Evolutionary conservation across 306 rosid species (phyloP).

Genomic region (Morella rubra): DNA sequence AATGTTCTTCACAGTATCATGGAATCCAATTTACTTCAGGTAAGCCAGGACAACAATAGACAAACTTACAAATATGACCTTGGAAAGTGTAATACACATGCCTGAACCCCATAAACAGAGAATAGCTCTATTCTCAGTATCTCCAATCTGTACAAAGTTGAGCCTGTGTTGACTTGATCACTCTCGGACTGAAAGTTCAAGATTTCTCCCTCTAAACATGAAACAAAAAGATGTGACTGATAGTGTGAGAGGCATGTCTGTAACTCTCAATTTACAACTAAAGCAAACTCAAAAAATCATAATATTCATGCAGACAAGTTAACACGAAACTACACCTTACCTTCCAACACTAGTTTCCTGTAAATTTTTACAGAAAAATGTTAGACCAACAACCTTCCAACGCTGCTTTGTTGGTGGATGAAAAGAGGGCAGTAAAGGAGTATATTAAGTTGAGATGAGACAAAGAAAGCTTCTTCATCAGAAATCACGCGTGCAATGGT

Average conservation of each 20-base stretch:
- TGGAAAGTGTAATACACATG: conserved; percentile 42
- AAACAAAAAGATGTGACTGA: conserved; percentile 17
- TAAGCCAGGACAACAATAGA: not conserved
- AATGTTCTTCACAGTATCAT: not conserved
- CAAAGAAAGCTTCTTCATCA: no score
- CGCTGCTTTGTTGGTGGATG: no score
- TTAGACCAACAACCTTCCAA: no score
- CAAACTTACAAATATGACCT: conserved; percentile 11
- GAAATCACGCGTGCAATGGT: no score
- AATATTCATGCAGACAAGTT: not conserved
- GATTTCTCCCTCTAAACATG: conserved; percentile 47
- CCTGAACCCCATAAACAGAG: conserved; percentile 90
- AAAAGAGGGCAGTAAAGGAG: no score
- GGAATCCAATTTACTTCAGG: not conserved
- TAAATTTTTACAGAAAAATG: no score
- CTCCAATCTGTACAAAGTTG: conserved; percentile 73
- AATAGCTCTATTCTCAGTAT: conserved; percentile 70
- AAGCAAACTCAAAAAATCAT: not conserved
- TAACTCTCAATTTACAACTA: not conserved
- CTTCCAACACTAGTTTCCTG: no score
- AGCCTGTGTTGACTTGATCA: conserved; percentile 38
- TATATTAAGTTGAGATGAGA: no score
- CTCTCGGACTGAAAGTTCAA: conserved; percentile 34
- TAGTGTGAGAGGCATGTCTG: conserved; percentile 5
- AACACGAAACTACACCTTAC: not conserved